A percentile compares a stretch with the other conserved stretches of the same genome.
Conservation (phyloP, 352 stramenopile species). For the Pythium pyrilobum region DNA sequence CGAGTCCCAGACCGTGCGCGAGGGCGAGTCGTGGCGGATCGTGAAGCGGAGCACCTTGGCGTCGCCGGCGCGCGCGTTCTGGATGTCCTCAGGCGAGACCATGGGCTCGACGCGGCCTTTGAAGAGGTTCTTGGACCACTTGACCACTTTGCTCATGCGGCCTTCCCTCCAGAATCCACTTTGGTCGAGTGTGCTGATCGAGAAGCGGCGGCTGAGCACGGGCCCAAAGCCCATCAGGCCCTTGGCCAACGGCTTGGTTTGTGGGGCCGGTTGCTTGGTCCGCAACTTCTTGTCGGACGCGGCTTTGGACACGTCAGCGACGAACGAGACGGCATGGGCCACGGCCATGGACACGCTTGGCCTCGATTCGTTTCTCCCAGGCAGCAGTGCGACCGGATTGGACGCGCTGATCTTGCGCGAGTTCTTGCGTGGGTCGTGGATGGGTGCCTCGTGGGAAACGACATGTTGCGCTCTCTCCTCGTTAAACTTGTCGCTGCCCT, state of each 20-base stretch:
- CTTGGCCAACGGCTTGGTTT: background rate
- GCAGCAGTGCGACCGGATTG: slow-evolving; percentile 7
- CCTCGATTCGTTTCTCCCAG: background rate
- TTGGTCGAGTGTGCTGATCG: slow-evolving; percentile 25
- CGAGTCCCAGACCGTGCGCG: slow-evolving; percentile 44
- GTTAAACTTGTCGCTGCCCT: too few species aligned
- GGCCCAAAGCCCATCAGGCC: background rate
- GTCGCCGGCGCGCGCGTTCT: slow-evolving; percentile 30
- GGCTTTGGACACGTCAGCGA: background rate
- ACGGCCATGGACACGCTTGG: slow-evolving; percentile 2
- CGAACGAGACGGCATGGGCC: slow-evolving; percentile 7
- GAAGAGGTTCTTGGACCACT: slow-evolving; percentile 14
- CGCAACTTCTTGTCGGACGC: background rate
- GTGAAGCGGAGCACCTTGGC: slow-evolving; percentile 32
- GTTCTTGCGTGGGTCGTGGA: background rate
- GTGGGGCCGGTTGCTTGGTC: background rate
- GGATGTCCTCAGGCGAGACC: slow-evolving; percentile 37
- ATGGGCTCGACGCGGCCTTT: slow-evolving; percentile 5
- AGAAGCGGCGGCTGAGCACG: slow-evolving; percentile 35
- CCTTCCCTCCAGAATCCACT: background rate
- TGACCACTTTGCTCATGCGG: background rate
- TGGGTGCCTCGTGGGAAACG: too few species aligned
- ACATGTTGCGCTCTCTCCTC: too few species aligned
- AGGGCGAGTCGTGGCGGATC: slow-evolving; percentile 41
- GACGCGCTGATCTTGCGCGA: slow-evolving; percentile 10